These are phyloP conservation scores for Medicago arabica DNA, from an alignment of 306 rosid species.

Conservation along the genomic window DNA sequence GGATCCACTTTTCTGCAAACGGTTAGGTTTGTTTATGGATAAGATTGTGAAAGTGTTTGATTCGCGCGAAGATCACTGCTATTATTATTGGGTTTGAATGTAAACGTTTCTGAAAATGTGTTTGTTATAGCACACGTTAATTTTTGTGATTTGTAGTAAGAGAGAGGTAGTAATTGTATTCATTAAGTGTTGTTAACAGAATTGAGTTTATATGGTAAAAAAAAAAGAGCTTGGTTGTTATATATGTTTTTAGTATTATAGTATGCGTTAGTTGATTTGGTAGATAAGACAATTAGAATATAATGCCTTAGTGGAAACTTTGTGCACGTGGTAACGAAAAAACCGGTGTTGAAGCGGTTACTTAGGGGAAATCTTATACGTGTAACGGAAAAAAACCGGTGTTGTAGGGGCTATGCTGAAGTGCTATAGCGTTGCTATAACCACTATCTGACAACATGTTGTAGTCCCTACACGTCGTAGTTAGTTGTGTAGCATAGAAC, in stretches of 20 bases:
- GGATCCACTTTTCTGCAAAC: constrained; percentile 10
- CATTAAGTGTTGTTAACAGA: constrained; percentile 3
- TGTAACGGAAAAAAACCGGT: too few species aligned
- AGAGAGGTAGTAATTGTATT: background rate
- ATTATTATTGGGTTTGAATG: constrained; percentile 6
- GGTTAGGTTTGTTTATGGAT: background rate
- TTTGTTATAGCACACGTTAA: background rate
- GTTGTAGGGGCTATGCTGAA: too few species aligned
- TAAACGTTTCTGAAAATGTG: constrained; percentile 13
- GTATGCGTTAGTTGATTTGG: background rate
- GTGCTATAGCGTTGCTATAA: too few species aligned
- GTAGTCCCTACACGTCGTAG: too few species aligned
- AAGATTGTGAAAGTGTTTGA: background rate
- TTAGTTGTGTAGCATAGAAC: too few species aligned
- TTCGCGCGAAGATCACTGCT: background rate
- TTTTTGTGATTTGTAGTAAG: background rate
- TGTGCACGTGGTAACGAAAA: background rate
- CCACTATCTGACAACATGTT: too few species aligned
- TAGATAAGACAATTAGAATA: background rate
- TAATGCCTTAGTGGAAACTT: constrained; percentile 10
- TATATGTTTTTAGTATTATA: background rate
- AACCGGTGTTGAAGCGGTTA: background rate
- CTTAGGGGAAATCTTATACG: too few species aligned
- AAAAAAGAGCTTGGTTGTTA: background rate
- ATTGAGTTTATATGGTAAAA: background rate